Conservation (phyloP, 2,329 filamentous ascomycete species). For the Penicillium aurantiogriseum region DNA sequence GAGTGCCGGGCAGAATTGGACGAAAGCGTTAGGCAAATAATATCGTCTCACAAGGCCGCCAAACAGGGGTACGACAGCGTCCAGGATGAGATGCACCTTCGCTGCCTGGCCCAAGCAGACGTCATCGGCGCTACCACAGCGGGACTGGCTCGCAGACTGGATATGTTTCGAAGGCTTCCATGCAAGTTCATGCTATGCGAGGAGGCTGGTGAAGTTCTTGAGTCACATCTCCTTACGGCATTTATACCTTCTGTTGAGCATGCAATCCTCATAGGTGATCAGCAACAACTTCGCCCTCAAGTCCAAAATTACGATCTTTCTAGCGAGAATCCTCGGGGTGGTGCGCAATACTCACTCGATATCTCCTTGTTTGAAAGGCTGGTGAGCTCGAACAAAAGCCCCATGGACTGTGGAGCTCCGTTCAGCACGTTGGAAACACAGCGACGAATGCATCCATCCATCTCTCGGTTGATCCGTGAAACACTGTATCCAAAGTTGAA, state of each 20-base stretch:
- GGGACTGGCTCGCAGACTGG: constrained; percentile 50
- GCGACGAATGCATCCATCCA: constrained; percentile 63
- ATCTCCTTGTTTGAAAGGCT: constrained; percentile 55
- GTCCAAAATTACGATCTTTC: constrained; percentile 40
- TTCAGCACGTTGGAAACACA: constrained; percentile 55
- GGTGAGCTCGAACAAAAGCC: constrained; percentile 28
- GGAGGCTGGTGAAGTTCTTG: constrained; percentile 47
- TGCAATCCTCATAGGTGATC: constrained; percentile 46
- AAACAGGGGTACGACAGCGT: constrained; percentile 7
- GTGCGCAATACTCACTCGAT: constrained; percentile 48
- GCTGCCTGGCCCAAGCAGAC: constrained; percentile 40
- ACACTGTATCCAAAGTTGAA: constrained; percentile 55
- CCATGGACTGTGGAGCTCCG: constrained; percentile 30
- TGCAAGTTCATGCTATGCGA: constrained; percentile 45
- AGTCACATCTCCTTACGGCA: constrained; percentile 43
- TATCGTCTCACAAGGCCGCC: not conserved
- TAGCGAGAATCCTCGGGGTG: constrained; percentile 30
- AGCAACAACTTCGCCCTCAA: constrained; percentile 45
- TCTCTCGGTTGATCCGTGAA: constrained; percentile 58
- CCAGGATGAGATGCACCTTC: constrained; percentile 27
- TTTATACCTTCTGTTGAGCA: constrained; percentile 45
- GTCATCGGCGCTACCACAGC: constrained; percentile 56
- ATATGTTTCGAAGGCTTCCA: constrained; percentile 45
- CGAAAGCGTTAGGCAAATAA: not conserved
- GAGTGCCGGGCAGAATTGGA: not conserved